Percentiles rank a stretch among this genome's conserved stretches.
Evolutionary conservation across 768 basidiomycete species (phyloP).

Genomic region (Xerocomus brunneocitrinus): DNA sequence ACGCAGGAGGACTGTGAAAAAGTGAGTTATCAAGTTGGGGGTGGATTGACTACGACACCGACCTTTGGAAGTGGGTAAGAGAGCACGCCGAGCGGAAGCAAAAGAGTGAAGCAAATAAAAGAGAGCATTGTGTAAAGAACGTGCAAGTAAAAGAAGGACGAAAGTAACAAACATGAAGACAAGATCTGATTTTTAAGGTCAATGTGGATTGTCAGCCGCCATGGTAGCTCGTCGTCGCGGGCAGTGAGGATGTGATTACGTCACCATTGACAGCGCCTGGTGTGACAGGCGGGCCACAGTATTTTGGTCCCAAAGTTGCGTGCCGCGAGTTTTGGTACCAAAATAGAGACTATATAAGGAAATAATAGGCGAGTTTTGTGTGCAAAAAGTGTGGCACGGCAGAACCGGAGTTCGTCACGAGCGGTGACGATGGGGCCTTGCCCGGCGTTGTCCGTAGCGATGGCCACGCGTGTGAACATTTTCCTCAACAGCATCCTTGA

Average conservation of each 20-base stretch:
- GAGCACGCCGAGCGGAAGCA: constrained; percentile 10
- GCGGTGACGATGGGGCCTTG: constrained; percentile 42
- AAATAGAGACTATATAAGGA: constrained; percentile 7
- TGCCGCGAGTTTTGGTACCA: not conserved
- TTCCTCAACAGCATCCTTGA: constrained; percentile 40
- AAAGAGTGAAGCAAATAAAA: constrained; percentile 13
- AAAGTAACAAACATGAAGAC: not conserved
- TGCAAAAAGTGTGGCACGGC: constrained; percentile 30
- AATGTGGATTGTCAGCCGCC: not conserved
- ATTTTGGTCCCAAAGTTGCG: constrained; percentile 17
- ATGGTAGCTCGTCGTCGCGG: constrained; percentile 17
- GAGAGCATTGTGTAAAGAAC: constrained; percentile 23
- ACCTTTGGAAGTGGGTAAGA: constrained; percentile 17
- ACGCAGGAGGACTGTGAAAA: constrained; percentile 19
- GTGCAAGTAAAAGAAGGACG: not conserved
- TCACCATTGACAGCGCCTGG: constrained; percentile 3
- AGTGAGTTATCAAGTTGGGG: not conserved
- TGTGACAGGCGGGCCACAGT: constrained; percentile 4
- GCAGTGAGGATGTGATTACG: constrained; percentile 21
- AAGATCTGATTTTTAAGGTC: no score
- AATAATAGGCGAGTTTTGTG: constrained; percentile 22
- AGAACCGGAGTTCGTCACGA: constrained; percentile 38
- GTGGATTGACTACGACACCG: not conserved
- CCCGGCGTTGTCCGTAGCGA: constrained; percentile 40
- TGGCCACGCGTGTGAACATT: constrained; percentile 40